These are phyloP conservation scores for Dendrostoma leiphaemia DNA, from an alignment of 2,329 filamentous ascomycete genomes.

Conservation along the genomic window DNA sequence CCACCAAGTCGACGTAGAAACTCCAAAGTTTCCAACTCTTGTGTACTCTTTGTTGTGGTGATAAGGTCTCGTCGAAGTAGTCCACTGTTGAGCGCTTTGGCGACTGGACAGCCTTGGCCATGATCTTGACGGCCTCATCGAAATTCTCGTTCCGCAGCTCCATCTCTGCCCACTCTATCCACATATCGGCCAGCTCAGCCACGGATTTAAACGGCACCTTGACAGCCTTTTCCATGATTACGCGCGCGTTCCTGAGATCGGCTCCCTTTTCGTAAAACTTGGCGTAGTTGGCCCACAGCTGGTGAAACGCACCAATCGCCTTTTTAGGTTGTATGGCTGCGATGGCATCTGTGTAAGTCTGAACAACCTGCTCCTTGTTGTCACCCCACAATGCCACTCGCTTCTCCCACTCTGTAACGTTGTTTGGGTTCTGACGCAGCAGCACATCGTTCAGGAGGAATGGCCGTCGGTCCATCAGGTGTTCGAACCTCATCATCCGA, in stretches of 20 bases:
- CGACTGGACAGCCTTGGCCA: constrained; percentile 96
- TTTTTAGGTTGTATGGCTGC: constrained; percentile 92
- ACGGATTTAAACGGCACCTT: constrained; percentile 98
- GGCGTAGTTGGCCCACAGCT: constrained; percentile 94
- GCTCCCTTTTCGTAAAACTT: constrained; percentile 93
- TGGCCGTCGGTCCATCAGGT: constrained; percentile 93
- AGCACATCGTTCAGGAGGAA: constrained; percentile 97
- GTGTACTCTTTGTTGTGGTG: constrained; percentile 93
- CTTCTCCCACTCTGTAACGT: constrained; percentile 96
- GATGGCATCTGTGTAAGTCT: constrained; percentile 94
- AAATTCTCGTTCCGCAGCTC: constrained; percentile 95
- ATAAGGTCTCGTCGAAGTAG: constrained; percentile 94
- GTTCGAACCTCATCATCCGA: constrained; percentile 96
- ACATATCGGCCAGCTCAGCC: constrained; percentile 94
- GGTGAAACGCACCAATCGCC: constrained; percentile 87
- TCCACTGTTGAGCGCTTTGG: constrained; percentile 97
- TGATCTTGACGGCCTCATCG: constrained; percentile 88
- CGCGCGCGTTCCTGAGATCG: constrained; percentile 78
- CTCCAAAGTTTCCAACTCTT: constrained; percentile 99
- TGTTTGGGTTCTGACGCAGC: constrained; percentile 92
- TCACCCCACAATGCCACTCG: constrained; percentile 93
- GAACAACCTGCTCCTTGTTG: constrained; percentile 86
- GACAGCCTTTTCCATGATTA: constrained; percentile 97
- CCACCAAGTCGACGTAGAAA: constrained; percentile 97
- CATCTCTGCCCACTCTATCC: constrained; percentile 99